Evolutionary conservation across 495 filamentous ascomycete species (phyloP), one percentile per base, ranked within the genome.

Genomic region (Aspergillus incahuasiensis): DNA sequence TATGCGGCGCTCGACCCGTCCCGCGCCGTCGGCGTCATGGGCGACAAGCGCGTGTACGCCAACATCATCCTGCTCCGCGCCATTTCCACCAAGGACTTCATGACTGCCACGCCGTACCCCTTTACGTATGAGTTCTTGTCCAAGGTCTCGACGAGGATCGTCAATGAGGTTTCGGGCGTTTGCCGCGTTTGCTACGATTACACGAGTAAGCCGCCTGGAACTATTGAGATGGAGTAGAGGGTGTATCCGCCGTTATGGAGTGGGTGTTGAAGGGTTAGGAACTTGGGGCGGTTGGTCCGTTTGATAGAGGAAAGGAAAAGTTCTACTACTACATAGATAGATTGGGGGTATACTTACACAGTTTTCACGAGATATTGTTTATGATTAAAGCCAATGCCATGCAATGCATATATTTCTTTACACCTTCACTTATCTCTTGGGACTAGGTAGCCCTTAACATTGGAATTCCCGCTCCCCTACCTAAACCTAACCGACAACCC

Each of bases 181-280:
- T 83, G 79, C 58, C 68, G 86, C n/a, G 84, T 88, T 34, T 57
- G 80, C 16, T 87, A 86, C 53, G 82, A 85, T 56, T 76, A 84
- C 46, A 89, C 89, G 19, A 89, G 85, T 75, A 92, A 92, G 74
- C 88, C 89, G 38, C 88, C 89, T 35, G 89, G 84, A 54, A 89
- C 85, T 5, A 89, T 89, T 62, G 87, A 89, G 72, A 78, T 90
- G 75, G 85, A 88, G 70, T 90, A 80, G 68, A 44, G 41, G 12
- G 32, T 35, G 4, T 3, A 16, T 18, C 6, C 6, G 16, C n/a
- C 3, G 6, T 13, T 8, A 6, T 16, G 3, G 3, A 42, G 13
- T 3, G 16, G 40, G 19, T 4, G 12, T 15, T 41, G 32, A 54
- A 53, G 19, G 5, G 28, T 5, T 9, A 30, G 28, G 9, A 30